Conservation (phyloP, 352 stramenopile species). For the Thalassiosira ordinaria region DNA sequence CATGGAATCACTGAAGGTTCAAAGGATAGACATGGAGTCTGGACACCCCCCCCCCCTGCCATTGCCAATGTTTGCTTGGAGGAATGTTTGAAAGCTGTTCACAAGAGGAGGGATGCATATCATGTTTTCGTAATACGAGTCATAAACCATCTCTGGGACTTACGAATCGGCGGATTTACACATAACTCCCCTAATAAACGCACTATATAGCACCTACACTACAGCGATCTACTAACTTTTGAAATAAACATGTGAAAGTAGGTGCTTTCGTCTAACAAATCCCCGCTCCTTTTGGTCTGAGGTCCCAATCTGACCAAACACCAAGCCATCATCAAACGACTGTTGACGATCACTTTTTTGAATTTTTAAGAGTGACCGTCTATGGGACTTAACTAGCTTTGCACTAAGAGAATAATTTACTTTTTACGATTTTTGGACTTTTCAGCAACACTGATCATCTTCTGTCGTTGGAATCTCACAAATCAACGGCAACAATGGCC, state of each 20-base stretch:
- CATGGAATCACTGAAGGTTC: background rate
- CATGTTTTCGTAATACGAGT: constrained; percentile 36
- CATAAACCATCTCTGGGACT: background rate
- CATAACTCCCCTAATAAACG: background rate
- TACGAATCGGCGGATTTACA: background rate
- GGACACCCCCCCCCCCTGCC: constrained; percentile 22
- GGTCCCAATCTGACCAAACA: background rate
- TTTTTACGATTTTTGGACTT: background rate
- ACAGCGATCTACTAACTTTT: background rate
- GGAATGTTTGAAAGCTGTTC: constrained; percentile 17
- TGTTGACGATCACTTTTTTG: background rate
- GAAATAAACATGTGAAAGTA: background rate
- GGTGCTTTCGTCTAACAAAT: background rate
- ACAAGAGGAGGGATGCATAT: no score
- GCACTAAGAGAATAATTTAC: background rate
- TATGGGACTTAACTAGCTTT: background rate
- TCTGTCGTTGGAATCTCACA: no score
- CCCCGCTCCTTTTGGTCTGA: background rate
- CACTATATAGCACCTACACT: background rate
- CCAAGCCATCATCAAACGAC: background rate
- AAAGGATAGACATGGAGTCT: constrained; percentile 1
- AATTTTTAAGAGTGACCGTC: background rate
- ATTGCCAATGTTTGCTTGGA: constrained; percentile 29
- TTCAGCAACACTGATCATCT: no score
- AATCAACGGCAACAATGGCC: no score